phyloP scores from a whole-genome alignment of 768 basidiomycete genomes.

The Pleurotus djamor region DNA sequence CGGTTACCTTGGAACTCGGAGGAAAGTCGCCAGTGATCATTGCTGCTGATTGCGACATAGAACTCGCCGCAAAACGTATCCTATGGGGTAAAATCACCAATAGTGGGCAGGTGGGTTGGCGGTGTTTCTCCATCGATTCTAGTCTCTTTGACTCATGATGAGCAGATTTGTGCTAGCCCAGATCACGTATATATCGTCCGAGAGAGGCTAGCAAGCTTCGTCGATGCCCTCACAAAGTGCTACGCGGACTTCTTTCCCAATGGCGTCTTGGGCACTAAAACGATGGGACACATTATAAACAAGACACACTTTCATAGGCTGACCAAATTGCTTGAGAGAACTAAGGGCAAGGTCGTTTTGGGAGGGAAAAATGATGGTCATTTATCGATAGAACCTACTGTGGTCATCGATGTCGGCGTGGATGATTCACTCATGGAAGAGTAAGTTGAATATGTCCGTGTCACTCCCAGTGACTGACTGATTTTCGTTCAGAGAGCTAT shows the following conservation, averaged over 20 bases:
- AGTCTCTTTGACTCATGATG: slow-evolving; percentile 13
- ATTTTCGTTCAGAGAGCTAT: slow-evolving; percentile 53
- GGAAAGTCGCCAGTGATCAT: slow-evolving; percentile 48
- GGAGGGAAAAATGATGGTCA: slow-evolving; percentile 46
- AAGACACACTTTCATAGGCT: slow-evolving; percentile 54
- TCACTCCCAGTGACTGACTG: not conserved
- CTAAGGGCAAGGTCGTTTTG: slow-evolving; percentile 53
- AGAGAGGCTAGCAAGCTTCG: slow-evolving; percentile 42
- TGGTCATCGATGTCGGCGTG: slow-evolving; percentile 50
- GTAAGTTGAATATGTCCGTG: slow-evolving; percentile 26
- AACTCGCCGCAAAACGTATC: slow-evolving; percentile 59
- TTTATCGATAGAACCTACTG: slow-evolving; percentile 54
- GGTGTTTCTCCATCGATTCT: not conserved
- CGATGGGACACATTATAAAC: slow-evolving; percentile 52
- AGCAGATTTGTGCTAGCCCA: slow-evolving; percentile 62
- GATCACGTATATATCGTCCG: slow-evolving; percentile 41
- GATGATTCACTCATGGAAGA: slow-evolving; percentile 63
- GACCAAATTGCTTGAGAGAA: slow-evolving; percentile 44
- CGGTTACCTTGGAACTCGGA: slow-evolving; percentile 55
- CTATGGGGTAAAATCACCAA: slow-evolving; percentile 68
- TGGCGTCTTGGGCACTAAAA: slow-evolving; percentile 39
- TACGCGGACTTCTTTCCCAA: slow-evolving; percentile 52
- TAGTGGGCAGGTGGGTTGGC: slow-evolving; percentile 50
- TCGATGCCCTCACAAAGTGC: slow-evolving; percentile 39
- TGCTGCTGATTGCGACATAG: slow-evolving; percentile 32